Conservation (phyloP, 805 yeast species). For the Candida succiphila region DNA sequence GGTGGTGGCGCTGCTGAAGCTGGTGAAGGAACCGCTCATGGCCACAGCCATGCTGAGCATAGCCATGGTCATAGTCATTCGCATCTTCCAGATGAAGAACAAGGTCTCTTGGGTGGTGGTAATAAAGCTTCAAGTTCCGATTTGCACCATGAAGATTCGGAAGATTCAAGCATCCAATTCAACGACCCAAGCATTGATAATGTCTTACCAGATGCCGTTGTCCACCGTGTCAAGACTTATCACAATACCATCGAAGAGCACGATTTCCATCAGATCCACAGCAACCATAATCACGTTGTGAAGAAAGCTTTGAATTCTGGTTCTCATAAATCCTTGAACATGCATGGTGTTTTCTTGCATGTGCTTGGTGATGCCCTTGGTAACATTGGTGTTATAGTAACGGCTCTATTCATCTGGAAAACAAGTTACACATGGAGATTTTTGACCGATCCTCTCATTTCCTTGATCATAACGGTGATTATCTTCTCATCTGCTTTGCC, state of each 20-base stretch:
- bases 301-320: conserved; percentile 7
- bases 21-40: conserved; percentile 19
- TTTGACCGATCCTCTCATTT: conserved; percentile 79
- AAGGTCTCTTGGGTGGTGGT: background rate
- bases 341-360: conserved; percentile 95
- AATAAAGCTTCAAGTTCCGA: background rate
- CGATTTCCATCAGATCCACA: conserved; percentile 9
- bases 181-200: conserved; percentile 17
- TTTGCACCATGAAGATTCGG: background rate
- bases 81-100: conserved; percentile 7
- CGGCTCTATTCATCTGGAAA: conserved; percentile 91
- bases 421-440: conserved; percentile 83
- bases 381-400: conserved; percentile 81
- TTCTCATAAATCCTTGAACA: conserved; percentile 64
- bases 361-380: conserved; percentile 96
- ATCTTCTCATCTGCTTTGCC: conserved; percentile 91
- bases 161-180: conserved; percentile 1
- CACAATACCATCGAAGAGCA: conserved; percentile 3
- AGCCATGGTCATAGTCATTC: conserved; percentile 1
- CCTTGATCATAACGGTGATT: conserved; percentile 76
- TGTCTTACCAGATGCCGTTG: conserved; percentile 19
- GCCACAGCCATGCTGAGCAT: conserved; percentile 23
- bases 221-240: conserved; percentile 7
- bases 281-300: conserved; percentile 14
- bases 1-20: conserved; percentile 21